Evolutionary conservation across 176 grass and related monocot species (phyloP), one percentile per base, ranked within the genome.

Genomic region (Aechmea fasciata): DNA sequence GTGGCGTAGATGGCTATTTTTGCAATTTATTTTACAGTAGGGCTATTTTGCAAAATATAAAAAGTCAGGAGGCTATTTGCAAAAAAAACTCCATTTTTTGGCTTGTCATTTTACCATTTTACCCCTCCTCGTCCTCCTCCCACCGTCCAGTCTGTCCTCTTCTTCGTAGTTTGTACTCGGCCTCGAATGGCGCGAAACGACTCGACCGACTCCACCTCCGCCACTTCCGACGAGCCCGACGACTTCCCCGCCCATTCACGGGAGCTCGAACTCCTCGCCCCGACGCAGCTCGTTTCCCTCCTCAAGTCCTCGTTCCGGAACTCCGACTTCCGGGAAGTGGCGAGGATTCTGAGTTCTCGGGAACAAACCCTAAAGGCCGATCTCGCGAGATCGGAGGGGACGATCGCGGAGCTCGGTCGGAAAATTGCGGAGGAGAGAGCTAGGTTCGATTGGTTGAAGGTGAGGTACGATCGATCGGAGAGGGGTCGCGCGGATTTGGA

Each of bases 291-390:
- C 29, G 73, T 81, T 49, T 33, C 3, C 20, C 17, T 4, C 55
- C 83, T 85, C 10, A 7, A 50, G 64, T 6, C 13, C 23, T 69
- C 78, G 69, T 11, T 10, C 73, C 49, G 41, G 50, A 23, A 22
- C 50, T 28, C 49, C 55, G 69, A 85, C 57, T 85, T 51, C 33
- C 64, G 69, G 10, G 78, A 53, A 41, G 54, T 14, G 3, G 74
- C 73, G 69, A 68, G 83, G 33, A 75, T 85, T 59, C 78, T 85
- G 25, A 67, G 24, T 67, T 67, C 17, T 11, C 24, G 64, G 13
- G 64, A 67, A 13, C 25, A 67, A 22, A 12, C 64, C 17, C 17
- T 67, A 11, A 20, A 67, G 47, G 11, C 69, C 22, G 0, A n/a
- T 63, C 29, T 20, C 78, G 83, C 73, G 78, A 85, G 64, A n/a